A percentile compares a stretch with the other conserved stretches of the same genome.
phyloP scores from a whole-genome alignment of 768 basidiomycete genomes.

The Brasilioporus rufonigricans region DNA sequence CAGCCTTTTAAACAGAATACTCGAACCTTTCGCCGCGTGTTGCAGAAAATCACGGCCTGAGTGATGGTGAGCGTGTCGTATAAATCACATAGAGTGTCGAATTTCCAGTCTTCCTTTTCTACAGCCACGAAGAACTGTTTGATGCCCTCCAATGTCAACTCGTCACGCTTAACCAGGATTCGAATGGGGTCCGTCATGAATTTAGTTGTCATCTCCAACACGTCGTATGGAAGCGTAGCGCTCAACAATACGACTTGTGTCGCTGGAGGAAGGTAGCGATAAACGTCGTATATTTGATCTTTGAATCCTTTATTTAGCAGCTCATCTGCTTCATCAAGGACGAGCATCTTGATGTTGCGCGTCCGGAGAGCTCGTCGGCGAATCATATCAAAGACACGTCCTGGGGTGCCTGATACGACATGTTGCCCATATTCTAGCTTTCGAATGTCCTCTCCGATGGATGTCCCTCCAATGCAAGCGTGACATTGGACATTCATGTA shows the following conservation, averaged over 20 bases:
- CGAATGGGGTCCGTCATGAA: slow-evolving; percentile 99
- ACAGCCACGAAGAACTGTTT: slow-evolving; percentile 98
- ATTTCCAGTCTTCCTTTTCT: slow-evolving; percentile 99
- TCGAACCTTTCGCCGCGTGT: slow-evolving; percentile 90
- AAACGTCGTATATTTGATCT: slow-evolving; percentile 99
- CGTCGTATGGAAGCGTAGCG: slow-evolving; percentile 94
- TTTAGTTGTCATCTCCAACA: slow-evolving; percentile 98
- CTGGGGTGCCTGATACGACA: slow-evolving; percentile 95
- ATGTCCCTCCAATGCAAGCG: slow-evolving; percentile 96
- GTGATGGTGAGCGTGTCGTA: slow-evolving; percentile 99
- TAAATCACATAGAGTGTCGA: slow-evolving; percentile 94
- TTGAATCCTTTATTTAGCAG: slow-evolving; percentile 98
- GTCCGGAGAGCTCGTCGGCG: slow-evolving; percentile 89
- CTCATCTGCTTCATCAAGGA: slow-evolving; percentile 95
- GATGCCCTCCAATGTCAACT: slow-evolving; percentile 94
- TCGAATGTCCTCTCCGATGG: slow-evolving; percentile 95
- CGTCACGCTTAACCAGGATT: slow-evolving; percentile 98
- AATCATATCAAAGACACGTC: slow-evolving; percentile 99
- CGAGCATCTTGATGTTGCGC: slow-evolving; percentile 96
- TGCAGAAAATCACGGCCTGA: slow-evolving; percentile 99
- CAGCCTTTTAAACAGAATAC: neutral
- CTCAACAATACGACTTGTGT: slow-evolving; percentile 97
- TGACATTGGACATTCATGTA: slow-evolving; percentile 99
- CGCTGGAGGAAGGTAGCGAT: slow-evolving; percentile 94
- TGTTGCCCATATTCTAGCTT: slow-evolving; percentile 98